phyloP scores from a whole-genome alignment of 495 filamentous ascomycete species.

The Xylaria bambusicola region DNA sequence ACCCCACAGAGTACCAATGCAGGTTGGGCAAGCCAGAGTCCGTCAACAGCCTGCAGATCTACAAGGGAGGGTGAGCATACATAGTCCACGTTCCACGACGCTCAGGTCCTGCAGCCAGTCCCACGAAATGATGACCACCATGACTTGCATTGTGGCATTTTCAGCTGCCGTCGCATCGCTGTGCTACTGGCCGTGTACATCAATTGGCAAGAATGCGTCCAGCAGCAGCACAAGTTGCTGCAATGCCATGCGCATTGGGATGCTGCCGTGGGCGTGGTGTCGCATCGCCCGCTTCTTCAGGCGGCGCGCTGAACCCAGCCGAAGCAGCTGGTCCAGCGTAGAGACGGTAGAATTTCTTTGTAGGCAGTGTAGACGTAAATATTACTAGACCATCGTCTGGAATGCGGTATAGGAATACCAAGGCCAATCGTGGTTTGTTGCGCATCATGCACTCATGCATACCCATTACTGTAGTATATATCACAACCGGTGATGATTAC shows the following conservation, averaged over 20 bases:
- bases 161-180: conserved; percentile 16
- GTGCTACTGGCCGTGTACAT: conserved; percentile 4
- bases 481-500: background rate
- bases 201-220: conserved; percentile 7
- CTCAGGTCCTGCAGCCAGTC: conserved; percentile 15
- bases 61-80: conserved; percentile 1
- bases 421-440: background rate
- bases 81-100: conserved; percentile 11
- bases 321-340: background rate
- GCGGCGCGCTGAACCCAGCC: conserved; percentile 5
- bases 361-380: too few relatives aligned
- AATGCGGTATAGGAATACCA: background rate
- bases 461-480: too few relatives aligned
- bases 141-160: conserved; percentile 16
- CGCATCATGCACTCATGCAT: too few relatives aligned
- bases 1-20: conserved; percentile 15
- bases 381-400: background rate
- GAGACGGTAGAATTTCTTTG: background rate
- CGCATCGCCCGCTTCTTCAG: conserved; percentile 6
- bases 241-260: conserved; percentile 12
- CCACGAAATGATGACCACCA: conserved; percentile 7
- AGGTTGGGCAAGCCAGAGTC: conserved; percentile 2
- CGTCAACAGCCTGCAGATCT: conserved; percentile 16
- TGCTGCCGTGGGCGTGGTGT: conserved; percentile 9
- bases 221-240: conserved; percentile 6